These are phyloP conservation scores for Lactarius evosmus DNA, from an alignment of 768 basidiomycete genomes.

Conservation along the genomic window DNA sequence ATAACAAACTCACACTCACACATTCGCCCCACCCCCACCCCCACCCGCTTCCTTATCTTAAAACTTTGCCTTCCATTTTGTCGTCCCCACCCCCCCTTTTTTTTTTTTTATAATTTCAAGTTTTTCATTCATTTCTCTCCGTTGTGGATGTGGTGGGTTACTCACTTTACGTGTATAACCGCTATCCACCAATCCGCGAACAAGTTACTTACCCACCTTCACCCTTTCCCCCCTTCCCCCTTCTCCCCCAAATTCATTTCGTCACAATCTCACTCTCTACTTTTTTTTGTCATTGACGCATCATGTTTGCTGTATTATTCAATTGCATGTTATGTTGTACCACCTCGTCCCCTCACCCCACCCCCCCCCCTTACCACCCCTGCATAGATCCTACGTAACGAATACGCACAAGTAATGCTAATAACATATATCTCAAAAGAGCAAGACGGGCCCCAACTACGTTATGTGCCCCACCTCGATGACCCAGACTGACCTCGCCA, in stretches of 20 bases:
- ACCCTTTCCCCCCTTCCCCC: background rate
- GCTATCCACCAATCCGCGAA: background rate
- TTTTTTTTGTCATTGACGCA: background rate
- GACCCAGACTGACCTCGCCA: background rate
- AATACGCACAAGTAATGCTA: conserved; percentile 3
- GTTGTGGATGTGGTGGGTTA: background rate
- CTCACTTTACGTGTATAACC: conserved; percentile 14
- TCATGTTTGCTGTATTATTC: conserved; percentile 9
- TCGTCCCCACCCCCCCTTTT: no score
- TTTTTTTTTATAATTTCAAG: background rate
- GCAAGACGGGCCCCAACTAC: background rate
- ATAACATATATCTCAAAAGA: conserved; percentile 2
- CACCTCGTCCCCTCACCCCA: background rate
- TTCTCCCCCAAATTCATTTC: background rate
- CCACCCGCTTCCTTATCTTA: background rate
- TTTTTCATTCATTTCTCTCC: background rate
- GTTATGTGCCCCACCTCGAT: background rate
- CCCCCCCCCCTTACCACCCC: background rate
- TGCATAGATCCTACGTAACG: conserved; percentile 20
- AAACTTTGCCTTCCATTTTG: background rate
- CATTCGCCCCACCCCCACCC: no score
- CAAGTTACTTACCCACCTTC: background rate
- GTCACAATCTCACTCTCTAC: background rate
- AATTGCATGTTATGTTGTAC: conserved; percentile 10
- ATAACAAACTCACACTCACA: background rate